Conservation (phyloP, 805 yeast species). For the Cyberlindnera americana region DNA sequence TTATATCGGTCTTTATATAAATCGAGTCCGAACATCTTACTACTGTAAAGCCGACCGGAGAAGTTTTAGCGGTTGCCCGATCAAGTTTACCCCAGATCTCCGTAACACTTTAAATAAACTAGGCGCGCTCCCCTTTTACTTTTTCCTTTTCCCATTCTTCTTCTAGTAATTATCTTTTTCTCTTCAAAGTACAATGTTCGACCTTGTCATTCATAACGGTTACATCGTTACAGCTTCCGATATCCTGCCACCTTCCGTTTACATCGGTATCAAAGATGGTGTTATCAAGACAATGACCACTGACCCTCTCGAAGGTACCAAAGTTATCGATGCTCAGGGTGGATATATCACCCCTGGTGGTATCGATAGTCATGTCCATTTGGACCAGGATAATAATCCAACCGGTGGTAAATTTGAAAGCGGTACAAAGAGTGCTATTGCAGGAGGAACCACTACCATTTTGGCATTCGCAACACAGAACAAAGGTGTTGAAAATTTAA, state of each 20-base stretch:
- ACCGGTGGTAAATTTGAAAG: slow-evolving; percentile 43
- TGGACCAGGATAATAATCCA: slow-evolving; percentile 40
- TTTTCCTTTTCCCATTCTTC: background rate
- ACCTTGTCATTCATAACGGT: slow-evolving; percentile 31
- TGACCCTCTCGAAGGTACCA: slow-evolving; percentile 24
- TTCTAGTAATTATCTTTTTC: no score
- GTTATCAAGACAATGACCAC: slow-evolving; percentile 35
- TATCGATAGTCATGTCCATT: slow-evolving; percentile 47
- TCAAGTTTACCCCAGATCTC: slow-evolving; percentile 3
- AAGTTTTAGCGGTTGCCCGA: slow-evolving; percentile 8
- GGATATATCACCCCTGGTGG: slow-evolving; percentile 50
- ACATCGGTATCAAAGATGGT: slow-evolving; percentile 41
- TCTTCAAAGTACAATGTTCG: slow-evolving; percentile 16
- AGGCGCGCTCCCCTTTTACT: background rate
- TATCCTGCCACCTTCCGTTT: slow-evolving; percentile 33
- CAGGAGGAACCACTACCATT: slow-evolving; percentile 50
- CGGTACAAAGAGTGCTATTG: slow-evolving; percentile 43
- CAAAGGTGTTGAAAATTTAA: slow-evolving; percentile 28
- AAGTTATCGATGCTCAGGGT: slow-evolving; percentile 43
- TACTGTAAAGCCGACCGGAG: background rate
- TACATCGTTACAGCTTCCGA: slow-evolving; percentile 31
- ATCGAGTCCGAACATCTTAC: background rate
- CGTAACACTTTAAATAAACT: no score
- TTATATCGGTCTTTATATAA: slow-evolving; percentile 1
- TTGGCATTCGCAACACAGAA: slow-evolving; percentile 46